Conservation (phyloP, 2,329 filamentous ascomycete genomes). For the Sporothrix inflata region DNA sequence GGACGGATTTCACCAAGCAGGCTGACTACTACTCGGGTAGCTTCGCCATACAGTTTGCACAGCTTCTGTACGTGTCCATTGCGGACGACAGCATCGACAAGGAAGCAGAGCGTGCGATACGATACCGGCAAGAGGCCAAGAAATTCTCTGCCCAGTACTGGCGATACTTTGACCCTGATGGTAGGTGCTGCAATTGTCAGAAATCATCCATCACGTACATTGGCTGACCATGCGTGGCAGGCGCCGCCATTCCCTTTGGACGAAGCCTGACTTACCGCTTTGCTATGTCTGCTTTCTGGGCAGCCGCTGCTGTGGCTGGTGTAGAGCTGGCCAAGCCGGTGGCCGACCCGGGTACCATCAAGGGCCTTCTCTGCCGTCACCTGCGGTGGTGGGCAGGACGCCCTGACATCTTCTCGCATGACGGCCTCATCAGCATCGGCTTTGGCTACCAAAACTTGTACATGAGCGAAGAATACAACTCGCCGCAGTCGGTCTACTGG, state of each 20-base stretch:
- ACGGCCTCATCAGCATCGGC: slow-evolving; percentile 48
- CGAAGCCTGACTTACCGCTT: slow-evolving; percentile 51
- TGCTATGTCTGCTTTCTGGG: slow-evolving; percentile 48
- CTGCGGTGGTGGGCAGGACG: not conserved
- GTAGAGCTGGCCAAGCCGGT: slow-evolving; percentile 36
- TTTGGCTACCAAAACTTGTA: slow-evolving; percentile 51
- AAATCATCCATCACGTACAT: not conserved
- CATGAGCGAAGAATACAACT: slow-evolving; percentile 60
- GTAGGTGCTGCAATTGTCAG: not conserved
- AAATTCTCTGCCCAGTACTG: slow-evolving; percentile 8
- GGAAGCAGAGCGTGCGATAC: not conserved
- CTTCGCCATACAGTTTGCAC: slow-evolving; percentile 37
- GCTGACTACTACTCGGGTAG: slow-evolving; percentile 35
- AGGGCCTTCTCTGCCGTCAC: not conserved
- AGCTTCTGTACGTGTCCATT: slow-evolving; percentile 45
- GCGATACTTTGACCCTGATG: slow-evolving; percentile 5
- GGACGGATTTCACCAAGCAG: slow-evolving; percentile 25
- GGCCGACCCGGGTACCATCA: not conserved
- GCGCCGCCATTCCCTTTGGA: slow-evolving; percentile 52
- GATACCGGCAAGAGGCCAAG: not conserved
- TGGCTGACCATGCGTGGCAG: slow-evolving; percentile 40
- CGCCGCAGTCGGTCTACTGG: slow-evolving; percentile 60
- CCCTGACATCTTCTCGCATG: slow-evolving; percentile 2
- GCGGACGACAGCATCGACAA: slow-evolving; percentile 37
- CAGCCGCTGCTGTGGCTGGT: slow-evolving; percentile 45